Evolutionary conservation across 768 basidiomycete species (phyloP).

Genomic region (Tricholoma terreum): DNA sequence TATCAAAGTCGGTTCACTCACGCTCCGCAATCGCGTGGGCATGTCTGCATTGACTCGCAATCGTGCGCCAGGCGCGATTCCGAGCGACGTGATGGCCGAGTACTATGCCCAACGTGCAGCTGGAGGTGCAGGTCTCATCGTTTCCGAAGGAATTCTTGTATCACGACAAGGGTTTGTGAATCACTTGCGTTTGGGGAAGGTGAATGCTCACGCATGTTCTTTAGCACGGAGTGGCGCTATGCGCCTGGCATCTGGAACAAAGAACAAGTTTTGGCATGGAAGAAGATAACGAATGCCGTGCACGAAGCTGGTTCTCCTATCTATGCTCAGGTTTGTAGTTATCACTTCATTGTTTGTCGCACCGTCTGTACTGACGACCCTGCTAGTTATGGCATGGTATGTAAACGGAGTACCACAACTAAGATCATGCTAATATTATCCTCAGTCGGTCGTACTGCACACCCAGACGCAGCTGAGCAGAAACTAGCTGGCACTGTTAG

Average conservation of each 20-base stretch:
- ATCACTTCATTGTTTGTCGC: background rate
- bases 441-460: conserved; percentile 33
- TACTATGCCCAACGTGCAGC: conserved; percentile 37
- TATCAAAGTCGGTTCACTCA: conserved; percentile 29
- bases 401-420: background rate
- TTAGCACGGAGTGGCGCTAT: conserved; percentile 41
- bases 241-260: conserved; percentile 47
- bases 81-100: conserved; percentile 33
- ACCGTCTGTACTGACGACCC: background rate
- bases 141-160: conserved; percentile 38
- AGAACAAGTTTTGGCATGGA: conserved; percentile 44
- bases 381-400: conserved; percentile 38
- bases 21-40: conserved; percentile 30
- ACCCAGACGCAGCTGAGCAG: conserved; percentile 39
- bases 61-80: conserved; percentile 29
- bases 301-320: conserved; percentile 43
- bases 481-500: conserved; percentile 32
- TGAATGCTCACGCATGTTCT: background rate
- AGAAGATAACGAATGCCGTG: conserved; percentile 43
- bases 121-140: conserved; percentile 34
- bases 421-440: background rate
- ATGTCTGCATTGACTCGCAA: conserved; percentile 37
- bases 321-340: conserved; percentile 36
- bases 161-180: conserved; percentile 37
- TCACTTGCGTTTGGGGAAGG: background rate